Base-by-base conservation (phyloP, 164 flowering plant genomes). In the Dillenia suffruticosa region DNA sequence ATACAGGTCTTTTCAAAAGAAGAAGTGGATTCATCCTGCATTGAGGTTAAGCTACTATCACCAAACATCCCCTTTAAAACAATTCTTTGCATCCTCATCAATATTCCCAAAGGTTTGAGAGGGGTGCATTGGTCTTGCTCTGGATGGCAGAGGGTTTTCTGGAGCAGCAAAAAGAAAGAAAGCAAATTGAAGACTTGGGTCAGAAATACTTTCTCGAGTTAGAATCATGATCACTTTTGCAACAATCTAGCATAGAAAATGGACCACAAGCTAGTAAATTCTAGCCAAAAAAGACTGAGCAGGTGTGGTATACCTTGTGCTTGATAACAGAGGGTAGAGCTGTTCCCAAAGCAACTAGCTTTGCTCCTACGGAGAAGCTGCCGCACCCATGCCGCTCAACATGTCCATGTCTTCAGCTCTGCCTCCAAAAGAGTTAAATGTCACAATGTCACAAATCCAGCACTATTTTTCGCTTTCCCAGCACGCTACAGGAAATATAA, bases 321-420 rank as follows among this genome's bases (percentile, higher is more conserved):
- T 82, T 76, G 66, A 64, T 65, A 44, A 92, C 95, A 43, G 83
- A 88, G 10, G 91, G 92, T 1, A 88, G 44, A 92, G 91, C 11
- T 65, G 86, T 73, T 87, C 92, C 24, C 98, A 96, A 55, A 92
- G 80, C 40, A 89, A 82, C 63, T 76, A 82, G 62, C 88, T 92
- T 76, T 84, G 89, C 54, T 83, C 80, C 57, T 80, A 80, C 1
- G 92, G 91, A 24, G 88, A 48, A 66, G 90, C 82, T 24, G 88
- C 83, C 52, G 92, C 78, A 57, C 89, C 86, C 92, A 74, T 66
- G 75, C 79, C 81, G 69, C 83, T 86, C 72, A 84, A 71, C 72
- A 68, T 73, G 63, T 84, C 84, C n/a, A 78, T 55, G 17, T 74
- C 81, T 40, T 75, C 76, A 50, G 71, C n/a, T 13, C 63, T 68